Evolutionary conservation across 1,284 basidiomycete species (phyloP).

Genomic region (Trichosporon sp.): DNA sequence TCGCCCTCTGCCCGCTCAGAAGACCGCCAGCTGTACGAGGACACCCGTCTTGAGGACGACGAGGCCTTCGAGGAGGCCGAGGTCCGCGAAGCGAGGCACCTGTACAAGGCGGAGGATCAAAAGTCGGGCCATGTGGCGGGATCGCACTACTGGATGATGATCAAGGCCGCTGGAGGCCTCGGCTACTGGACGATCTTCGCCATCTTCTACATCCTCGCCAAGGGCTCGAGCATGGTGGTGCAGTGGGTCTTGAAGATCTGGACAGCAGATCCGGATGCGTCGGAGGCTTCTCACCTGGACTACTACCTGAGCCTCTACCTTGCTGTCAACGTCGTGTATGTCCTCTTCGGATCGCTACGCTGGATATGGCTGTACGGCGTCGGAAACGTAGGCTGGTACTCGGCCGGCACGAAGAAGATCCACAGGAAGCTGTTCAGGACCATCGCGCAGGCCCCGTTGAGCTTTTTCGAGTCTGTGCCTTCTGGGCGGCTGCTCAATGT

Average conservation of each 20-base stretch:
- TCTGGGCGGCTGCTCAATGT: conserved; percentile 57
- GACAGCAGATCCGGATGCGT: conserved; percentile 32
- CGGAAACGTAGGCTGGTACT: conserved; percentile 53
- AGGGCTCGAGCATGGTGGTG: conserved; percentile 22
- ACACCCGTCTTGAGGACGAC: neutral
- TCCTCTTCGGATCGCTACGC: conserved; percentile 24
- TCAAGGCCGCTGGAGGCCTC: conserved; percentile 41
- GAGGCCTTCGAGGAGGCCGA: neutral
- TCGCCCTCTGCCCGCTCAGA: neutral
- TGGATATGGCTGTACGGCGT: conserved; percentile 48
- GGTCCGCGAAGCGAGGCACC: neutral
- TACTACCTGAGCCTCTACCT: conserved; percentile 36
- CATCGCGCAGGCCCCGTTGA: conserved; percentile 62
- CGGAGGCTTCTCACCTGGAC: conserved; percentile 25
- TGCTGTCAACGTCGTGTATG: conserved; percentile 14
- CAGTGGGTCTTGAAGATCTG: conserved; percentile 33
- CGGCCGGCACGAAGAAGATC: conserved; percentile 57
- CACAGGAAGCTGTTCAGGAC: conserved; percentile 57
- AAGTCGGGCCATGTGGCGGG: conserved; percentile 49
- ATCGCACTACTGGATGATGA: conserved; percentile 38
- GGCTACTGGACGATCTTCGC: conserved; percentile 44
- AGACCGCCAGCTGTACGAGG: neutral
- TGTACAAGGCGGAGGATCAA: conserved; percentile 70
- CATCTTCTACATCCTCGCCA: conserved; percentile 25
- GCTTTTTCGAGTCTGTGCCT: conserved; percentile 79